Conservation (phyloP, 192 early-diverging fungal genomes). For the Backusella sp. region DNA sequence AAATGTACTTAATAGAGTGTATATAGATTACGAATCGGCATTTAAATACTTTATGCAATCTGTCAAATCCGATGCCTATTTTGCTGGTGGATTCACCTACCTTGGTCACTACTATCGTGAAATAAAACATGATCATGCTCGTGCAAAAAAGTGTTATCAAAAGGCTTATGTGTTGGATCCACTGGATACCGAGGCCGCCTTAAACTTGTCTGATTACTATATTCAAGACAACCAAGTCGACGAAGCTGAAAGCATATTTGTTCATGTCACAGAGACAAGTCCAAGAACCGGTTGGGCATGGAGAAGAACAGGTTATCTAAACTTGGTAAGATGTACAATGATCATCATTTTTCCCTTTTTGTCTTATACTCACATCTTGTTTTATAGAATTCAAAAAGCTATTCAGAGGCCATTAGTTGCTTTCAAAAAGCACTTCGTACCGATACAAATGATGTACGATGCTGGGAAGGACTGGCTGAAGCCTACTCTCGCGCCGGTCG, state of each 20-base stretch:
- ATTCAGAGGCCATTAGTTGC: slow-evolving; percentile 56
- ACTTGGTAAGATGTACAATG: slow-evolving; percentile 39
- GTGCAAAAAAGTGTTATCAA: slow-evolving; percentile 81
- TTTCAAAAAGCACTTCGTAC: slow-evolving; percentile 86
- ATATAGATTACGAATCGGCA: slow-evolving; percentile 56
- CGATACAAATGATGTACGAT: slow-evolving; percentile 56
- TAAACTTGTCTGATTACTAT: slow-evolving; percentile 63
- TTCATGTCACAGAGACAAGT: slow-evolving; percentile 35
- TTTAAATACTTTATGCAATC: slow-evolving; percentile 69
- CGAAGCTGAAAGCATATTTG: slow-evolving; percentile 52
- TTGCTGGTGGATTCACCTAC: slow-evolving; percentile 67
- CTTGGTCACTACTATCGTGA: slow-evolving; percentile 81
- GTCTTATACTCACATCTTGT: neutral
- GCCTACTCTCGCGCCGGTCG: slow-evolving; percentile 70
- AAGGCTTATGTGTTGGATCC: slow-evolving; percentile 75
- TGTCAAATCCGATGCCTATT: slow-evolving; percentile 65
- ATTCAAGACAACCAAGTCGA: slow-evolving; percentile 42
- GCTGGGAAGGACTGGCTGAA: slow-evolving; percentile 82
- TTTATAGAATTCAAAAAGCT: slow-evolving; percentile 35
- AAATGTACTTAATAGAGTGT: slow-evolving; percentile 41
- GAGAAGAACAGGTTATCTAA: slow-evolving; percentile 72
- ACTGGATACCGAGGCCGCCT: slow-evolving; percentile 64
- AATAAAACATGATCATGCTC: slow-evolving; percentile 59
- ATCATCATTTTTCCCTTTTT: neutral
- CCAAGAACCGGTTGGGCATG: slow-evolving; percentile 73